A percentile compares a stretch with the other conserved stretches of the same genome.
phyloP scores from a whole-genome alignment of 2,329 filamentous ascomycete species.

The Colletotrichum tabaci region DNA sequence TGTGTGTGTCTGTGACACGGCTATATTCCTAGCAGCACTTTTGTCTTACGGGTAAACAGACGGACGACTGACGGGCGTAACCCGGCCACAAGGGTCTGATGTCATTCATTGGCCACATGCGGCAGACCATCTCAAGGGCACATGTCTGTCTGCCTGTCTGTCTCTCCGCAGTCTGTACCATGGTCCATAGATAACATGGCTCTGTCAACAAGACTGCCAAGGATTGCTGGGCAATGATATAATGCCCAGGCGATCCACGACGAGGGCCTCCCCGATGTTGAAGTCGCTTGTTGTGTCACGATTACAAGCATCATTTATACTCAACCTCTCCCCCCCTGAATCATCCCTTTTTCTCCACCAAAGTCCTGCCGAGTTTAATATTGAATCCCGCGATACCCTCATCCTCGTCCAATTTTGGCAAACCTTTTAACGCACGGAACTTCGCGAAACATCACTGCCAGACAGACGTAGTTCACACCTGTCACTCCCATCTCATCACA shows the following conservation, averaged over 20 bases:
- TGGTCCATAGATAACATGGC: background rate
- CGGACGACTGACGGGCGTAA: background rate
- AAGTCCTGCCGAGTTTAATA: background rate
- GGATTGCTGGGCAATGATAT: constrained; percentile 17
- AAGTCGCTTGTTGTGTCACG: background rate
- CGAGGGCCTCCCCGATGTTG: background rate
- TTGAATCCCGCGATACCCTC: constrained; percentile 9
- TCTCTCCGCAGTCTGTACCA: background rate
- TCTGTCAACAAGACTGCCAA: constrained; percentile 7
- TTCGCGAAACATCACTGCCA: background rate
- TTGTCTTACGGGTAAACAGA: too few relatives aligned
- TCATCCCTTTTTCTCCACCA: too few relatives aligned
- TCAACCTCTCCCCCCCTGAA: background rate
- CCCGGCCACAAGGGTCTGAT: constrained; percentile 8
- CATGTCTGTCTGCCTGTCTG: background rate
- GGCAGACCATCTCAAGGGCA: background rate
- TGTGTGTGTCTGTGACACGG: background rate
- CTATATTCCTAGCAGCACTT: too few relatives aligned
- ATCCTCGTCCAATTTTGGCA: background rate
- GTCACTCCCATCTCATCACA: background rate
- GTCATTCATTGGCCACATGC: constrained; percentile 20
- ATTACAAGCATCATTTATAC: background rate
- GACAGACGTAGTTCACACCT: background rate
- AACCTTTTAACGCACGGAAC: too few relatives aligned
- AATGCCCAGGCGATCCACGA: background rate